phyloP scores from a whole-genome alignment of 495 filamentous ascomycete genomes.

The Bryoglossum gracile region DNA sequence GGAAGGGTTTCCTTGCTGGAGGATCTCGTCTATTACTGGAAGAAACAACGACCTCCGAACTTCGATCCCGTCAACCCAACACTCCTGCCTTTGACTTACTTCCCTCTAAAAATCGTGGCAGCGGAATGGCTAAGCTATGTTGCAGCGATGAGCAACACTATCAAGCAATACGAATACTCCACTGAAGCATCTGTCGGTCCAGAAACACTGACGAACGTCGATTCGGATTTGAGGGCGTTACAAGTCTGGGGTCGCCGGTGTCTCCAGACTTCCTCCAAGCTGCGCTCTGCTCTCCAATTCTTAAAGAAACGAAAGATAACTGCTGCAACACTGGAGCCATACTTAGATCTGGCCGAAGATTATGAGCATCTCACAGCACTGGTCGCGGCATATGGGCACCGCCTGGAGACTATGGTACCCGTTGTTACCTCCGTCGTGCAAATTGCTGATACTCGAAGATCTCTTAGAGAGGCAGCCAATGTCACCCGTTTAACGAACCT shows the following conservation, averaged over 20 bases:
- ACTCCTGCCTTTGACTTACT: constrained; percentile 14
- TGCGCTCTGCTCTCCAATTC: background rate
- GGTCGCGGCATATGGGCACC: constrained; percentile 20
- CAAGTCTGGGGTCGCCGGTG: constrained; percentile 6
- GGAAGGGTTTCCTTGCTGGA: constrained; percentile 1
- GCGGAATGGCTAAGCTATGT: constrained; percentile 18
- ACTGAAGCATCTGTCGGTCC: no score
- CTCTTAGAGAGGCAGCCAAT: constrained; percentile 25
- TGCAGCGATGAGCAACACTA: constrained; percentile 16
- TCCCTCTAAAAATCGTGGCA: constrained; percentile 20
- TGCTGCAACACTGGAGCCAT: background rate
- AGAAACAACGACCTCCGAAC: constrained; percentile 1
- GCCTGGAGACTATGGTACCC: constrained; percentile 26
- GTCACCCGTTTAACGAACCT: constrained; percentile 31
- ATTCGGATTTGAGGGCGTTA: constrained; percentile 1
- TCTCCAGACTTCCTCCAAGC: constrained; percentile 1
- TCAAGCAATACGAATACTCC: constrained; percentile 21
- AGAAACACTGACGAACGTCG: background rate
- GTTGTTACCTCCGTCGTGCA: constrained; percentile 28
- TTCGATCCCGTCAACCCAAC: constrained; percentile 9
- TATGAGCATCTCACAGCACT: constrained; percentile 11
- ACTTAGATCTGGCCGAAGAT: constrained; percentile 10
- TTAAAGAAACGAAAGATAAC: background rate
- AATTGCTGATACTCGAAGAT: constrained; percentile 23
- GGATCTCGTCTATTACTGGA: constrained; percentile 10